Base-by-base conservation (phyloP, 2,329 filamentous ascomycete genomes). In the Fusarium dlaminii region DNA sequence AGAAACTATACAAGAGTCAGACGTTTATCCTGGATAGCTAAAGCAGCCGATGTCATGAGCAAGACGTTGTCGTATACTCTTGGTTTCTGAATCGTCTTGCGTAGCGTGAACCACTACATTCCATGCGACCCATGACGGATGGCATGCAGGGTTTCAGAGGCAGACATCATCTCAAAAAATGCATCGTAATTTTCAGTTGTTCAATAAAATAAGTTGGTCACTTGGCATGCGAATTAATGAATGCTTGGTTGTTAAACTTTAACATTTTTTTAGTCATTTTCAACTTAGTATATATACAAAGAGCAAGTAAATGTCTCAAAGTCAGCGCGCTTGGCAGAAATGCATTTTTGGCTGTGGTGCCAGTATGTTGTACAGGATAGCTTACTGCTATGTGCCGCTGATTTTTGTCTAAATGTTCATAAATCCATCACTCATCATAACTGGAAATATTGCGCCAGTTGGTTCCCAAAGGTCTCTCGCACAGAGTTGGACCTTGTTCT, bases 341-440 rank as follows among this genome's bases (percentile, higher is more conserved):
- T 62, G 27, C 51, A 66, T 70, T 55, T 40, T 59, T 63, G 36
- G 54, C 61, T 34, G 40, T 70, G 57, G 30, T 65, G 63, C 64
- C 60, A 45, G n/a, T 39, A 43, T 74, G 40, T 64, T 68, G 55
- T 75, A 75, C 72, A 75, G 59, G 34, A 70, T 70, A 75, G 68
- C 65, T 70, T 32, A 40, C 40, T 70, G 66, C 67, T 70, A 63
- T 65, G 27, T 66, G 49, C 63, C 58, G 69, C 72, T 70, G 43
- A 39, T 63, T 73, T 70, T 73, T 75, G 64, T 75, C 72, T 75
- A 75, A 55, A 72, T 54, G 65, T 72, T 75, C 72, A 62, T 75
- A 68, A 74, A 75, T 64, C 72, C 72, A 70, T 75, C 72, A 75
- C 72, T 75, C 72, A 56, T 75, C 61, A 74, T 55, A 66, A 63